Percentiles rank a stretch among this genome's conserved stretches.
Conservation (phyloP, 1,284 basidiomycete species). For the Singerocomus inundabilis region DNA sequence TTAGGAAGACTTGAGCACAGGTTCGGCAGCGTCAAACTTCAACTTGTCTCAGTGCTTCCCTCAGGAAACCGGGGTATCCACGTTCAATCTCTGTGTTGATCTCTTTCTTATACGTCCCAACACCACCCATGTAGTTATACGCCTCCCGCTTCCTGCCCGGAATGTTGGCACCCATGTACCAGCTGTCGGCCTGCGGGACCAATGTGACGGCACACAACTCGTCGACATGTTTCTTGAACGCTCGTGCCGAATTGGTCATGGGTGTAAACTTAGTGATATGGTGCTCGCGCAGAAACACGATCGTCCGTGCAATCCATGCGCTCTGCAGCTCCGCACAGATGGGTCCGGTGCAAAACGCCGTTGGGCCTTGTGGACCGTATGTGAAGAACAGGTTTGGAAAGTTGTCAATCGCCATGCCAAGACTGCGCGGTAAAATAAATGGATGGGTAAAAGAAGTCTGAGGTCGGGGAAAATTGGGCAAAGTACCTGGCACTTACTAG, state of each 20-base stretch:
- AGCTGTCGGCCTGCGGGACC: background rate
- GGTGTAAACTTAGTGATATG: slow-evolving; percentile 18
- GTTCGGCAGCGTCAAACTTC: too few species aligned
- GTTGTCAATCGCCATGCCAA: slow-evolving; percentile 15
- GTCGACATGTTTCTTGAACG: slow-evolving; percentile 15
- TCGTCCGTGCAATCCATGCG: slow-evolving; percentile 8
- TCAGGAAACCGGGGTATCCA: too few species aligned
- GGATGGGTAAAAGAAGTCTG: background rate
- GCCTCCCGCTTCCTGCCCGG: slow-evolving; percentile 13
- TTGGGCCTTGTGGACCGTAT: too few species aligned
- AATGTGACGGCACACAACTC: slow-evolving; percentile 3
- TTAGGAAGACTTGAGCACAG: too few species aligned
- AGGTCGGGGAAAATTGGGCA: too few species aligned
- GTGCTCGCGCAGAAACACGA: slow-evolving; percentile 9
- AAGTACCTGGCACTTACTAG: slow-evolving; percentile 18
- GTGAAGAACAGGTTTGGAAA: slow-evolving; percentile 16
- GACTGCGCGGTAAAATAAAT: slow-evolving; percentile 4
- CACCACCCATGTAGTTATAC: slow-evolving; percentile 11
- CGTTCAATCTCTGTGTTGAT: slow-evolving; percentile 10
- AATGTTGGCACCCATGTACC: slow-evolving; percentile 14
- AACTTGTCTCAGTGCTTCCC: background rate
- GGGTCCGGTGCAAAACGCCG: slow-evolving; percentile 11
- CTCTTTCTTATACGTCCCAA: background rate
- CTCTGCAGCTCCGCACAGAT: slow-evolving; percentile 12
- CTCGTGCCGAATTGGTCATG: slow-evolving; percentile 1